phyloP scores from a whole-genome alignment of 2,329 filamentous ascomycete species.

The Cladophialophora exuberans region DNA sequence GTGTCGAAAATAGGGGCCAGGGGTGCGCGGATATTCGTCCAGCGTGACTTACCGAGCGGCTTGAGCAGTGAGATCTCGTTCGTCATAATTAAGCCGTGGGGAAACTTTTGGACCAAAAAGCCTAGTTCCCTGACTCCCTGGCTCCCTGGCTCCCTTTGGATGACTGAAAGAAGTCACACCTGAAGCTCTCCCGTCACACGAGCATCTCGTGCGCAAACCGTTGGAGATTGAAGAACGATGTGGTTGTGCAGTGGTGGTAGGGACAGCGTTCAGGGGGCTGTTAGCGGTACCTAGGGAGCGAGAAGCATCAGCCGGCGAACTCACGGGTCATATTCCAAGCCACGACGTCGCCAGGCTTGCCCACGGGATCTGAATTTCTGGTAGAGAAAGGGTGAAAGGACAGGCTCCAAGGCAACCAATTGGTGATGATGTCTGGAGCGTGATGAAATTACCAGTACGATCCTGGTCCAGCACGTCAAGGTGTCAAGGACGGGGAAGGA shows the following conservation, averaged over 20 bases:
- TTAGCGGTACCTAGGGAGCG: no score
- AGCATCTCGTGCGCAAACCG: background rate
- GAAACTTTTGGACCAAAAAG: background rate
- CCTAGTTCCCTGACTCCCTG: conserved; percentile 7
- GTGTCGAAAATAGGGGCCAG: background rate
- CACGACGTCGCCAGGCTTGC: background rate
- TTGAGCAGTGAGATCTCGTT: conserved; percentile 49
- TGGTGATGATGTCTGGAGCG: background rate
- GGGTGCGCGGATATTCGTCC: background rate
- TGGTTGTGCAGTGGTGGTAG: background rate
- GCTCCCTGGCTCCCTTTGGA: no score
- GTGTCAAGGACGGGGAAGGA: background rate
- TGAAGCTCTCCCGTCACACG: conserved; percentile 14
- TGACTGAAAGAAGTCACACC: conserved; percentile 9
- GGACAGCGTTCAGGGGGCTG: no score
- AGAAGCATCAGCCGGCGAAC: conserved; percentile 14
- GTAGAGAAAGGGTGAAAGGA: no score
- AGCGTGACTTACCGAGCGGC: conserved; percentile 47
- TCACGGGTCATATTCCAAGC: conserved; percentile 9
- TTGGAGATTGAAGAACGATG: background rate
- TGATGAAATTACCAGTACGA: conserved; percentile 9
- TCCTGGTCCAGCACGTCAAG: background rate
- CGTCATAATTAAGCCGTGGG: conserved; percentile 38
- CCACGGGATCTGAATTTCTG: conserved; percentile 29
- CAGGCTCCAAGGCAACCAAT: conserved; percentile 19